Conservation (phyloP, 169 alveolate genomes). For the Neospora caninum region DNA sequence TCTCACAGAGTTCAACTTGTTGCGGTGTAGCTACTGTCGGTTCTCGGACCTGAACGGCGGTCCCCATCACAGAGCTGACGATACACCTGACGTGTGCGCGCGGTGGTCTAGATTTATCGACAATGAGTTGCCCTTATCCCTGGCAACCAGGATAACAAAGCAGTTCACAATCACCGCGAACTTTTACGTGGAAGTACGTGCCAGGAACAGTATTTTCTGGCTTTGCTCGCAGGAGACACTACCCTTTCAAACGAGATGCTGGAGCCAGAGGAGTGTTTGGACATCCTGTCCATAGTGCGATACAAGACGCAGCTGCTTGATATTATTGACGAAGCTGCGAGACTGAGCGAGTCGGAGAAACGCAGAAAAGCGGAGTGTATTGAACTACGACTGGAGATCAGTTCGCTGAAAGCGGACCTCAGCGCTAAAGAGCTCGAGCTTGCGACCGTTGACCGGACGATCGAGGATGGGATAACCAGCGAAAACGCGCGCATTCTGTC, state of each 20-base stretch:
- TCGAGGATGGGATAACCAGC: background rate
- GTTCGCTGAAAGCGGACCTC: background rate
- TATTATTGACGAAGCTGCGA: background rate
- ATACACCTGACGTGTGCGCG: too few relatives aligned
- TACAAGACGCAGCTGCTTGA: background rate
- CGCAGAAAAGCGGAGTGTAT: background rate
- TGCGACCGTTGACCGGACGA: background rate
- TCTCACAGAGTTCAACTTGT: too few relatives aligned
- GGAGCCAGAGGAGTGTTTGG: background rate
- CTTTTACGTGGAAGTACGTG: too few relatives aligned
- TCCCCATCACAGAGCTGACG: too few relatives aligned
- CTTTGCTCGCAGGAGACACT: too few relatives aligned
- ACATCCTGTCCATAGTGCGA: background rate
- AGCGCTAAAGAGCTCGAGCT: background rate
- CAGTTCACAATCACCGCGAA: too few relatives aligned
- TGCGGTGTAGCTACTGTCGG: too few relatives aligned
- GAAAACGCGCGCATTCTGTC: background rate
- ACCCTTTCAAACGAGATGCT: background rate
- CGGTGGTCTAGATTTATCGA: too few relatives aligned
- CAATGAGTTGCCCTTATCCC: too few relatives aligned
- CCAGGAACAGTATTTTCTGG: too few relatives aligned
- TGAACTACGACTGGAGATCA: background rate
- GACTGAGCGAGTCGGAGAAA: background rate
- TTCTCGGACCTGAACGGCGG: too few relatives aligned
- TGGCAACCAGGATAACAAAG: too few relatives aligned